Percentiles rank a stretch among this genome's conserved stretches.
These are phyloP conservation scores for Acanthamoeba royreba DNA, from an alignment of 208 protist species.

Conservation along the genomic window DNA sequence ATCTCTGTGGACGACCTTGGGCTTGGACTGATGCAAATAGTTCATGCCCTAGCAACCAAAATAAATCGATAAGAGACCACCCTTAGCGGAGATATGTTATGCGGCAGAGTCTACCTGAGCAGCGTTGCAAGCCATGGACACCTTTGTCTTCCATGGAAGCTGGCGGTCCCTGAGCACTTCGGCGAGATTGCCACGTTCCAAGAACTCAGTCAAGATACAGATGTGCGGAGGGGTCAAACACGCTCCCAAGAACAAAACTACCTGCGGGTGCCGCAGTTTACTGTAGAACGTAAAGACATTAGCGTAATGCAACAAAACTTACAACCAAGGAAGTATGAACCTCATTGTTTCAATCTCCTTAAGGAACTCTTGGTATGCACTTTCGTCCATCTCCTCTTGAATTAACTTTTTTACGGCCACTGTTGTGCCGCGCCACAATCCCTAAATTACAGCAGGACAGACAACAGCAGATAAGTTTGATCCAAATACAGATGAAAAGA, in stretches of 20 bases:
- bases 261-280: slow-evolving; percentile 38
- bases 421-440: slow-evolving; percentile 20
- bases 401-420: slow-evolving; percentile 42
- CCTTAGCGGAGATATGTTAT: background rate
- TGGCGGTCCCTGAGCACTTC: slow-evolving; percentile 4
- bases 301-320: background rate
- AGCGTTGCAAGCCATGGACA: slow-evolving; percentile 20
- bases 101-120: background rate
- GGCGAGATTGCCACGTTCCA: slow-evolving; percentile 27
- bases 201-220: slow-evolving; percentile 38
- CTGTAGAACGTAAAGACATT: background rate
- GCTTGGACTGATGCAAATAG: slow-evolving; percentile 45
- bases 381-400: slow-evolving; percentile 33
- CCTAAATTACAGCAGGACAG: no score
- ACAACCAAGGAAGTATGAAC: background rate
- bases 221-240: slow-evolving; percentile 25
- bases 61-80: background rate
- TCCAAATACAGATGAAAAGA: background rate
- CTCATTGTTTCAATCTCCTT: slow-evolving; percentile 45
- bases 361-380: slow-evolving; percentile 22
- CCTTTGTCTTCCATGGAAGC: slow-evolving; percentile 28
- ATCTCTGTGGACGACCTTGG: slow-evolving; percentile 24
- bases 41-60: slow-evolving; percentile 6
- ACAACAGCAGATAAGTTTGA: no score
- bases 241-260: slow-evolving; percentile 14